These are phyloP conservation scores for Areca catechu DNA, from an alignment of 176 grass and related monocot species.

Conservation along the genomic window DNA sequence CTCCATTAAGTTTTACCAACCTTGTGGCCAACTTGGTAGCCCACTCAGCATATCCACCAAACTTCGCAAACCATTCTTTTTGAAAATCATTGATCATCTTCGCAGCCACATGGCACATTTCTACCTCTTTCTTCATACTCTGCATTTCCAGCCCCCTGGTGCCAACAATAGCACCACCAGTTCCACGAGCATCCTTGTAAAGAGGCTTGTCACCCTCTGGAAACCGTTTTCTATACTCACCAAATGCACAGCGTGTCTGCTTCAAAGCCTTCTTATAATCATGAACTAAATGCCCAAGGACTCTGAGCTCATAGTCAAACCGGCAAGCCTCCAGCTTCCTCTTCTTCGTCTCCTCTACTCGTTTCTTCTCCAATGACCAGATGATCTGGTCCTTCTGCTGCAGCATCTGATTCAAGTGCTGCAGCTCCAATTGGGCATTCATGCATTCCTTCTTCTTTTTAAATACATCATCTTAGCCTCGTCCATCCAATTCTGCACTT, in stretches of 20 bases:
- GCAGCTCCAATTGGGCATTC: constrained; percentile 34
- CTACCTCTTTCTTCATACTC: constrained; percentile 31
- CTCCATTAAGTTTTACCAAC: constrained; percentile 17
- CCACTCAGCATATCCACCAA: constrained; percentile 4
- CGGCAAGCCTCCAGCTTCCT: constrained; percentile 45
- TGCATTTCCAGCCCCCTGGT: constrained; percentile 48
- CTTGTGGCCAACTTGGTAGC: constrained; percentile 7
- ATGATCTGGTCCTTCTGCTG: constrained; percentile 55
- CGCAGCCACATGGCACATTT: constrained; percentile 9
- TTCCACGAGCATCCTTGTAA: constrained; percentile 39
- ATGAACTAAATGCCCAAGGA: constrained; percentile 42
- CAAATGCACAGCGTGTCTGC: constrained; percentile 31
- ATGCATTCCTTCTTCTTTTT: constrained; percentile 44
- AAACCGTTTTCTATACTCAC: constrained; percentile 51
- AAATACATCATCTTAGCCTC: constrained; percentile 42
- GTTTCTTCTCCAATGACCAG: constrained; percentile 38
- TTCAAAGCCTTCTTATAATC: constrained; percentile 51
- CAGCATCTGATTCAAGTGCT: constrained; percentile 27
- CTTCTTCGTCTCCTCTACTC: constrained; percentile 48
- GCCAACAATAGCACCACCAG: constrained; percentile 56
- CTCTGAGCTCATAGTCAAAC: constrained; percentile 65
- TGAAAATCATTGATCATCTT: constrained; percentile 41
- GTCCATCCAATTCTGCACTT: constrained; percentile 22
- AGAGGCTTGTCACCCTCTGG: constrained; percentile 31
- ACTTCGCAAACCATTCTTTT: constrained; percentile 33